Conservation (phyloP, 257 asterid species). For the Parsonsia alboflavescens region DNA sequence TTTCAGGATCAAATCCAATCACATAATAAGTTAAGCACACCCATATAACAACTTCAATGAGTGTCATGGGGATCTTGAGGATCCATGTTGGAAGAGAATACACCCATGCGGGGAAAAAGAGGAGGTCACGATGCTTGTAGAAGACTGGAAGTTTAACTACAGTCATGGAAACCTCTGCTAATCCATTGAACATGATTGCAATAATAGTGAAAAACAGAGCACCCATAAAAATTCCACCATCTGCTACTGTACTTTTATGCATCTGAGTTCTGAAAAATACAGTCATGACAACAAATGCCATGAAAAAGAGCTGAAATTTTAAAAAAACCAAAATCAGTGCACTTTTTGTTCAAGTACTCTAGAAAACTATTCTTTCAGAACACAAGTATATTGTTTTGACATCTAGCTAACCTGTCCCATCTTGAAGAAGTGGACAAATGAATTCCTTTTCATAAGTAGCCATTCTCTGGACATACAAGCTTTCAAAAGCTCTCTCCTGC, state of each 20-base stretch:
- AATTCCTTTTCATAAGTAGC: slow-evolving; percentile 71
- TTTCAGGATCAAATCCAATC: slow-evolving; percentile 16
- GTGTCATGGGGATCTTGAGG: slow-evolving; percentile 15
- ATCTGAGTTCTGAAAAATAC: slow-evolving; percentile 19
- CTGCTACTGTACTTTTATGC: slow-evolving; percentile 11
- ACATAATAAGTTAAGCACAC: slow-evolving; percentile 19
- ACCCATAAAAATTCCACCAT: slow-evolving; percentile 17
- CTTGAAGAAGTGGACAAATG: slow-evolving; percentile 77
- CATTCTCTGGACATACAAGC: slow-evolving; percentile 70
- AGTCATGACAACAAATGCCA: slow-evolving; percentile 16
- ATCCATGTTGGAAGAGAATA: slow-evolving; percentile 20
- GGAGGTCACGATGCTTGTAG: slow-evolving; percentile 21
- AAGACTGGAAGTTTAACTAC: slow-evolving; percentile 16
- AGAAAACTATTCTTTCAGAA: neutral
- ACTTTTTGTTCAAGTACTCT: neutral
- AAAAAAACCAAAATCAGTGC: neutral
- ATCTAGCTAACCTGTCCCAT: slow-evolving; percentile 47
- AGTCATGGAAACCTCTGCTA: slow-evolving; percentile 13
- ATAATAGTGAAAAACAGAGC: slow-evolving; percentile 10
- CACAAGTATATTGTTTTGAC: neutral
- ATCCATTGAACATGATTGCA: slow-evolving; percentile 18
- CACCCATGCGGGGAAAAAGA: slow-evolving; percentile 19
- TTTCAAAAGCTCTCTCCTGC: slow-evolving; percentile 61
- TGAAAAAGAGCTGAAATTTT: slow-evolving; percentile 10
- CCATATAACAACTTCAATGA: slow-evolving; percentile 8